phyloP scores from a whole-genome alignment of 306 rosid species.

The Citrullus mucosospermus region DNA sequence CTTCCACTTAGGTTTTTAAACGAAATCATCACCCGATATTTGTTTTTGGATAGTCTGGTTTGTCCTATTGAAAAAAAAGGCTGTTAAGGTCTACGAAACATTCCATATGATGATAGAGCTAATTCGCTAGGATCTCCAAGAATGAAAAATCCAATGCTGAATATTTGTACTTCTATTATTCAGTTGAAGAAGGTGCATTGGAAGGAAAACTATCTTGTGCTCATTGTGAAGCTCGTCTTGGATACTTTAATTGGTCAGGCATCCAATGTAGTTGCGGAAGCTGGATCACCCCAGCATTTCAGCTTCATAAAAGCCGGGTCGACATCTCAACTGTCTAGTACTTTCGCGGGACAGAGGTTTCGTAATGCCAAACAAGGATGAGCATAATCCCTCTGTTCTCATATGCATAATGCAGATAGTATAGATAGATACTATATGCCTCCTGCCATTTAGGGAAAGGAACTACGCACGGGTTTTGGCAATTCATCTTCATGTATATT shows the following conservation, averaged over 20 bases:
- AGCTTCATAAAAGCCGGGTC: conserved; percentile 79
- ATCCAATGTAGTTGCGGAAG: conserved; percentile 95
- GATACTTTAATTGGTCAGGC: conserved; percentile 91
- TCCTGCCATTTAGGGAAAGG: neutral
- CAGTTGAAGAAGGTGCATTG: conserved; percentile 90
- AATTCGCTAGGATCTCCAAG: neutral
- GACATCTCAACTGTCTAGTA: conserved; percentile 50
- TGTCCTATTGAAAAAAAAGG: neutral
- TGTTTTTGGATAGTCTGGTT: neutral
- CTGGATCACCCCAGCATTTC: conserved; percentile 98
- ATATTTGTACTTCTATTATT: conserved; percentile 17
- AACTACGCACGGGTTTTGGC: neutral
- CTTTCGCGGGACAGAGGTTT: neutral
- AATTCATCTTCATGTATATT: neutral
- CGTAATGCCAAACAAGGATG: neutral
- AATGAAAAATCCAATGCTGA: neutral
- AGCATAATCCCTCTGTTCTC: neutral
- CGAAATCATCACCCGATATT: neutral
- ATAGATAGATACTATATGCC: neutral
- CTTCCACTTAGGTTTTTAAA: neutral
- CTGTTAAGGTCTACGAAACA: neutral
- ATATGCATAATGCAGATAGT: neutral
- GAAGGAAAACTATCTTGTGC: conserved; percentile 83
- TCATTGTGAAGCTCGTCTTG: conserved; percentile 90
- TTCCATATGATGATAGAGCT: no score